Conservation (phyloP, 2,329 filamentous ascomycete genomes). For the Curvularia hawaiiensis region DNA sequence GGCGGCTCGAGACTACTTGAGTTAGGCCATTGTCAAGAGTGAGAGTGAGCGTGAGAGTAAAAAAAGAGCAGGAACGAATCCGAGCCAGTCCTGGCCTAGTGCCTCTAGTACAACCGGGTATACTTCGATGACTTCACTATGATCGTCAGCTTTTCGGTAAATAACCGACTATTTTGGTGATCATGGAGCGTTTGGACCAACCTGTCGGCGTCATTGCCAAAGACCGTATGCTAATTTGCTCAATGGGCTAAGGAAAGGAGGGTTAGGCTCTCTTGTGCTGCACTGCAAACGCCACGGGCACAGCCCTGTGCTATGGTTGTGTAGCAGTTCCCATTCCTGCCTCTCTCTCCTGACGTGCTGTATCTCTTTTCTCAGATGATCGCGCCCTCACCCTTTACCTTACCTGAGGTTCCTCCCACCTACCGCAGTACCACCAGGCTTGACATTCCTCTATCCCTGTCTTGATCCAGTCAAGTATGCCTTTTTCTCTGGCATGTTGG, state of each 20-base stretch:
- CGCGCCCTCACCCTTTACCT: slow-evolving; percentile 12
- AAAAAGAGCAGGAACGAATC: background rate
- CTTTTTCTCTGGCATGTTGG: slow-evolving; percentile 24
- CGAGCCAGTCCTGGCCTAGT: slow-evolving; percentile 3
- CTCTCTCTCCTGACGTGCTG: slow-evolving; percentile 1
- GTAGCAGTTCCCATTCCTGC: slow-evolving; percentile 7
- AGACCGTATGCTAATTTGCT: slow-evolving; percentile 8
- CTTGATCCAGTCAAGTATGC: slow-evolving; percentile 20
- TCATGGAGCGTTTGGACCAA: background rate
- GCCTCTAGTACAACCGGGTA: slow-evolving; percentile 4
- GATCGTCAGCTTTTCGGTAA: slow-evolving; percentile 2
- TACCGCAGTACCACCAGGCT: background rate
- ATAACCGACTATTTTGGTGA: background rate
- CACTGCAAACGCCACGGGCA: slow-evolving; percentile 9
- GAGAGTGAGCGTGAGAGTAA: background rate
- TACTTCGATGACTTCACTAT: slow-evolving; percentile 16
- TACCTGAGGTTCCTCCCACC: slow-evolving; percentile 9
- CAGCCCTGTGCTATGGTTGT: slow-evolving; percentile 14
- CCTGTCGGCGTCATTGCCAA: background rate
- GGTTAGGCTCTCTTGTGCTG: background rate
- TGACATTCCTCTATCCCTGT: slow-evolving; percentile 6
- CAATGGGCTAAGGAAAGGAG: slow-evolving; percentile 6
- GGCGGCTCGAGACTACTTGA: slow-evolving; percentile 1
- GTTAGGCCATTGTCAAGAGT: background rate
- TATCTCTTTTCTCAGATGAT: background rate